Base-by-base conservation (phyloP, 805 yeast genomes). In the Suhomyces sp. region DNA sequence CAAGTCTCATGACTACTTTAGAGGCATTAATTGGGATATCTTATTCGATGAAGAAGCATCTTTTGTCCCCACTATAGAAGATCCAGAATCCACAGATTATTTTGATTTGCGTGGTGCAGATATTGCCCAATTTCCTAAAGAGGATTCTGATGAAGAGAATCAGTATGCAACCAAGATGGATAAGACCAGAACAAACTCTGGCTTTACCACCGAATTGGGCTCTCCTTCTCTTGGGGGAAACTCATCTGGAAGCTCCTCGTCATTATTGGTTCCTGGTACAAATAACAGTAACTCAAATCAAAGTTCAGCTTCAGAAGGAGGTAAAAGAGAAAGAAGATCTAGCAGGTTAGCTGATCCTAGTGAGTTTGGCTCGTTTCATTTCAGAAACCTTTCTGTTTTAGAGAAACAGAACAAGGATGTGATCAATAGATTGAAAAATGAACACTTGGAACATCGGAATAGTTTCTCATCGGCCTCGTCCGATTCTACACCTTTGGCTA, bases 351-450 rank as follows among this genome's bases (percentile, higher is more conserved):
- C 86, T 48, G 93, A 87, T 51, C 79, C 86, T 2, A 72, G 75
- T 21, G 93, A 93, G 61, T 94, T 94, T 78, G 99, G 99, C 0
- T 86, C 94, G 3, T 94, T 94, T 68, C 86, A 89, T 53, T 94
- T 89, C 70, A 78, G 97, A 57, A 94, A 94, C 65, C 72, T 94
- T 55, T 85, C 93, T 4, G 94, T 94, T 5, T 77, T 96, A 51
- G 98, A 94, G 60, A 88, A 87, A 60, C 97, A 97, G 7, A 94
- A 94, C 64, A 90, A 89, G 63, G 97, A 92, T 69, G 92, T 88
- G 12, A 90, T 94, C 56, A 88, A 89, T 61, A 75, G 97, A 56
- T 79, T 94, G 63, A 88, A 91, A 62, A 85, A 78, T 27, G 98
- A 93, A 65, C 96, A 89, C 66, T 58, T 85, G 57, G 89, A 84